Evolutionary conservation across 73 alveolate genomes (phyloP).

Genomic region (Symbiodinium natans): DNA sequence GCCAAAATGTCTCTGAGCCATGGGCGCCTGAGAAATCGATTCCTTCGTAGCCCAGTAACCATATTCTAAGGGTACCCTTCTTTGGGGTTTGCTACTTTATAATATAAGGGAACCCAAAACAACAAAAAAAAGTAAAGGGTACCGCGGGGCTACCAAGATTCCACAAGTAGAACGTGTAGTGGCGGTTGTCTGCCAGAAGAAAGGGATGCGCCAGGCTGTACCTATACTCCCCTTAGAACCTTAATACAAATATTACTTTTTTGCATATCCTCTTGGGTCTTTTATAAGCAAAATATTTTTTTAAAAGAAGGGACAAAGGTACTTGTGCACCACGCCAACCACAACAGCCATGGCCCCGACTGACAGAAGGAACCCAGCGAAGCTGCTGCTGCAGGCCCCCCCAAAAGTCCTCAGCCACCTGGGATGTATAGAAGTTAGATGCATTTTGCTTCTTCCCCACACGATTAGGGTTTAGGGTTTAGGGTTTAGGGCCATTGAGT

Average conservation of each 20-base stretch:
- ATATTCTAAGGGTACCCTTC: too few relatives aligned
- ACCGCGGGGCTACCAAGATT: too few relatives aligned
- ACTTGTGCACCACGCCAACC: not conserved
- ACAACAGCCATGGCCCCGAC: not conserved
- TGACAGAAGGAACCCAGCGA: not conserved
- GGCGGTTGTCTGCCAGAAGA: conserved; percentile 88
- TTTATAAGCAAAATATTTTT: too few relatives aligned
- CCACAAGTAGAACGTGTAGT: conserved; percentile 85
- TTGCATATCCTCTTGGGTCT: too few relatives aligned
- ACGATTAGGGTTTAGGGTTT: too few relatives aligned
- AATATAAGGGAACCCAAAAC: too few relatives aligned
- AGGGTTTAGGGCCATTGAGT: too few relatives aligned
- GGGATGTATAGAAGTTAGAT: not conserved
- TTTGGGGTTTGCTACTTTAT: too few relatives aligned
- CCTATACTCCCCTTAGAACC: too few relatives aligned
- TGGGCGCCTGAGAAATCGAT: conserved; percentile 48
- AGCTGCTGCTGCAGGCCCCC: not conserved
- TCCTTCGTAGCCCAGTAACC: too few relatives aligned
- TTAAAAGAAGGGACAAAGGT: not conserved
- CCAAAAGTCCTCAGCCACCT: not conserved
- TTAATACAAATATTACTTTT: too few relatives aligned
- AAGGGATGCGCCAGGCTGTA: conserved; percentile 81
- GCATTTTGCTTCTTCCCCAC: not conserved
- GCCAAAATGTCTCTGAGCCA: conserved; percentile 14
- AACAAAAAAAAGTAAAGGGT: too few relatives aligned